Base-by-base conservation (phyloP, 176 grass and related monocot genomes). In the Thinopyrum elongatum region DNA sequence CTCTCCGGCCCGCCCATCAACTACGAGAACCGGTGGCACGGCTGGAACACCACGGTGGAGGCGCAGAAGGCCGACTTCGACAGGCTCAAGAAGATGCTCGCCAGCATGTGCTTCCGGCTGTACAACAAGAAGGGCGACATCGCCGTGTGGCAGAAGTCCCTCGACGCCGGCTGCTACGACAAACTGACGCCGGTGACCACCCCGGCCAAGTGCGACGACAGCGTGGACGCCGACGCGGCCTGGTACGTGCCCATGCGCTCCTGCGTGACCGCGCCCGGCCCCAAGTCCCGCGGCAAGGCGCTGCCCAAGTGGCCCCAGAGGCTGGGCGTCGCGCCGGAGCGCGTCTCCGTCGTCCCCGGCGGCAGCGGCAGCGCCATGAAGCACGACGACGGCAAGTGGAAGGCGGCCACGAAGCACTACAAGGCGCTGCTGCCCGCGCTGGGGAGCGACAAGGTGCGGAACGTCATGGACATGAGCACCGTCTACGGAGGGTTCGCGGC, bases 391-490 rank as follows among this genome's bases (percentile, higher is more conserved):
- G 86, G 49, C 65, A 89, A 61, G 64, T 98, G 96, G 96, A 94
- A 90, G 90, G 77, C 71, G 44, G 89, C 93, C 65, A 79, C 76
- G 14, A 95, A 88, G 86, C 91, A 92, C 78, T 98, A 92, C 83
- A 92, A 86, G 90, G 7, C 78, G 33, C 44, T 98, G 77, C 85
- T 98, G 16, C 91, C 96, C 11, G 90, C 90, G 10, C 90, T 98
- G 1, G 90, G 91, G 0, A 90, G 63, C 71, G 91, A 98, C 91
- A 92, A 88, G 68, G 87, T 95, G 12, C 87, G 93, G 76, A 98
- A 95, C 66, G 70, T 98, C 78, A 98, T 98, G 90, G 96, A 98
- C 89, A 98, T 95, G 93, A 94, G 94, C 81, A 91, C 96, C 0
- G 76, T 95, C 6, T 98, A 95, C 55, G 96, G 90, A 39, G 96